Conservation (phyloP, 2,329 filamentous ascomycete species). For the Graphilbum sp. region DNA sequence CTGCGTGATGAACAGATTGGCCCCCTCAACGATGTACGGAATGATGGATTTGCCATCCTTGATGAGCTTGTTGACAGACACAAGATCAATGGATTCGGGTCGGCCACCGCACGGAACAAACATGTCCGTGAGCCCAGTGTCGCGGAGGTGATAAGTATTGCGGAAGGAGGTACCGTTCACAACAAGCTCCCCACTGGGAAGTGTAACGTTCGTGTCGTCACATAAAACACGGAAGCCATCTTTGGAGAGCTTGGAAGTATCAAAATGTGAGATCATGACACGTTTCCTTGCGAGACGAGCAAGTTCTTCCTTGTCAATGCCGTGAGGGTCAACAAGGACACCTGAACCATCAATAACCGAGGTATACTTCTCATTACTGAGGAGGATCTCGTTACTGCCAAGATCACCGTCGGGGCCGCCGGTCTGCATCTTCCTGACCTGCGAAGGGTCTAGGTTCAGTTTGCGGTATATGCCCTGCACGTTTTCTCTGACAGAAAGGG, state of each 20-base stretch:
- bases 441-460: slow-evolving; percentile 70
- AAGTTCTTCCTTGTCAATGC: slow-evolving; percentile 71
- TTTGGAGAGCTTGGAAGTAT: slow-evolving; percentile 67
- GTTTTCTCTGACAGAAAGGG: slow-evolving; percentile 87
- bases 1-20: slow-evolving; percentile 93
- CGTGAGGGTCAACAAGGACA: slow-evolving; percentile 84
- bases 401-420: slow-evolving; percentile 93
- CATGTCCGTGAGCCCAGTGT: slow-evolving; percentile 59
- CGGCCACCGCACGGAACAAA: slow-evolving; percentile 96
- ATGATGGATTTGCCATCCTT: slow-evolving; percentile 73
- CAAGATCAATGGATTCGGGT: slow-evolving; percentile 89
- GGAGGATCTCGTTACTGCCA: slow-evolving; percentile 92
- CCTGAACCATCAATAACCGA: slow-evolving; percentile 93
- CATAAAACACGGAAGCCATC: slow-evolving; percentile 84
- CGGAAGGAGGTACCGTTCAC: slow-evolving; percentile 91
- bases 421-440: slow-evolving; percentile 88
- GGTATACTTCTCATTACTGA: slow-evolving; percentile 90
- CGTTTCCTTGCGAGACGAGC: slow-evolving; percentile 70
- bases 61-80: slow-evolving; percentile 75
- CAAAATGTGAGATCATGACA: slow-evolving; percentile 79
- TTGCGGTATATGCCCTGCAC: slow-evolving; percentile 96
- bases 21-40: slow-evolving; percentile 93
- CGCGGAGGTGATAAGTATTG: slow-evolving; percentile 88
- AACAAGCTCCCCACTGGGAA: slow-evolving; percentile 74
- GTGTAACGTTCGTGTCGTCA: slow-evolving; percentile 75